Conservation (phyloP, 1,284 basidiomycete genomes). For the Chiua sp. region DNA sequence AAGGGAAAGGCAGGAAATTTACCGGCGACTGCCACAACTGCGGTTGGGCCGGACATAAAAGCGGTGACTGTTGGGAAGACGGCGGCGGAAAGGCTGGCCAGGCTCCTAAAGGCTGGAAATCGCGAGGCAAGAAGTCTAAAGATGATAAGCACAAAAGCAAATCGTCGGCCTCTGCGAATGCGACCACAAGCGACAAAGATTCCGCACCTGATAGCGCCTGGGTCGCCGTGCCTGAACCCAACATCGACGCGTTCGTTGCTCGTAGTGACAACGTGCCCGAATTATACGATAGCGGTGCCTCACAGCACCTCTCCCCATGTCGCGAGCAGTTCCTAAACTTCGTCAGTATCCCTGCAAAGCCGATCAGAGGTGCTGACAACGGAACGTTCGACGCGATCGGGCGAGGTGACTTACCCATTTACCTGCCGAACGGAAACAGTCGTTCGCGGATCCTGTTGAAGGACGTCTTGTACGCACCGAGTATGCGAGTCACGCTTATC, state of each 20-base stretch:
- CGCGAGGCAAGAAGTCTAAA: constrained; percentile 14
- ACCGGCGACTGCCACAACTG: constrained; percentile 4
- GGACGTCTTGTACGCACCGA: constrained; percentile 38
- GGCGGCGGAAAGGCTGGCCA: constrained; percentile 11
- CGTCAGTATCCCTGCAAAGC: no score
- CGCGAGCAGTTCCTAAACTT: no score
- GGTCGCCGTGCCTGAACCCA: constrained; percentile 30
- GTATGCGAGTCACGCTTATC: constrained; percentile 39
- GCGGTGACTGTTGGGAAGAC: constrained; percentile 9
- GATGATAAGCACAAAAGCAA: no score
- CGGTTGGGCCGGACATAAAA: constrained; percentile 2
- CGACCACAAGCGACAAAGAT: constrained; percentile 17
- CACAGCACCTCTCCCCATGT: no score
- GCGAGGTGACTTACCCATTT: constrained; percentile 40
- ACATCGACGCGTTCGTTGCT: no score
- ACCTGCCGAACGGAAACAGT: constrained; percentile 41
- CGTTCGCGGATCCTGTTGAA: constrained; percentile 33
- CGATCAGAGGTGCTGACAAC: constrained; percentile 24
- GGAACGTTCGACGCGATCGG: constrained; percentile 40
- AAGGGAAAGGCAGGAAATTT: background rate
- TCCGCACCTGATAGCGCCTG: constrained; percentile 39
- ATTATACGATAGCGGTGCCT: no score
- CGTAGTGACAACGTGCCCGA: no score
- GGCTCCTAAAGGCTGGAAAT: constrained; percentile 3
- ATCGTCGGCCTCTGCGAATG: constrained; percentile 38